Base-by-base conservation (phyloP, 2,329 filamentous ascomycete species). In the Colletotrichum shisoi region DNA sequence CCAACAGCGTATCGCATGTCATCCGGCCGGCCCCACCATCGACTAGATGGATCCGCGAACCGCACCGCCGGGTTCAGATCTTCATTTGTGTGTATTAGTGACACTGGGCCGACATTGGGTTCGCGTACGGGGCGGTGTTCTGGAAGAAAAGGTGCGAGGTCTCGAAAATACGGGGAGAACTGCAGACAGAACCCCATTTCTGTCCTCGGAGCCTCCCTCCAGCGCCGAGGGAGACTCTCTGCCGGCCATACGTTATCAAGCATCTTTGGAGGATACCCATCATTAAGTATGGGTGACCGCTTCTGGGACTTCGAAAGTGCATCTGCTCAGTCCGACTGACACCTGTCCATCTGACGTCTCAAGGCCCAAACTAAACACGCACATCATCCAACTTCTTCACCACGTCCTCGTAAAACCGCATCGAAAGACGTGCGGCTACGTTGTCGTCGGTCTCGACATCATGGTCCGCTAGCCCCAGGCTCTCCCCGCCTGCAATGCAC, bases 361-460 rank as follows among this genome's bases (percentile, higher is more conserved):
- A 27, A 45, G 27, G 15, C 54, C 24, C 17, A 24, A 6, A 24
- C 24, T 70, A 81, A 4, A 81, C 75, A 6, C 75, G 71, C 24
- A 81, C 72, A 1, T 74, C 73, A 1, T 76, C 79, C 21, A 84
- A 71, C 49, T 71, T 76, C 71, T 81, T 81, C 24, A 83, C 81
- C 7, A 83, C 80, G 2, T 80, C 73, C 57, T 82, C 79, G 66
- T 81, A 80, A 49, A 81, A 81, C 2, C 69, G 73, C 72, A 78
- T 76, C 4, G 78, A 80, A 40, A 83, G 69, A 48, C 72, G 75
- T 31, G 78, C 76, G 0, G 78, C 81, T 4, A 80, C 79, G 11
- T 75, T 73, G 31, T 79, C 77, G 17, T 75, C 72, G 6, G 77
- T 81, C 72, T 83, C 80, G 57, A 82, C 78, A 11, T 82, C 79